A percentile compares a stretch with the other conserved stretches of the same genome.
phyloP scores from a whole-genome alignment of 495 filamentous ascomycete species.

The Penicillium malachiteum region DNA sequence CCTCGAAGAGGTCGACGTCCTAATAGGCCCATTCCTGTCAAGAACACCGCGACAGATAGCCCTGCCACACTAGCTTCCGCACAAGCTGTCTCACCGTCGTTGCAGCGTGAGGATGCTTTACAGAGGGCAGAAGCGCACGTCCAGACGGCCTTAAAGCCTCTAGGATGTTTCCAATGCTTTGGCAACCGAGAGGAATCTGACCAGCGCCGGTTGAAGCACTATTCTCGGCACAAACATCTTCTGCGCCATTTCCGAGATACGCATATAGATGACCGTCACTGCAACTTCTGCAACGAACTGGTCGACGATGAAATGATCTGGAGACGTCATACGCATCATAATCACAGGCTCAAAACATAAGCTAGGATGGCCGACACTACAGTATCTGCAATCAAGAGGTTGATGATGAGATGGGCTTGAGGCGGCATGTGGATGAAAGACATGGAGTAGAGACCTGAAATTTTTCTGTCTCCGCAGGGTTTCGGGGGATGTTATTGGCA shows the following conservation, averaged over 20 bases:
- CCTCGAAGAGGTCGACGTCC: slow-evolving; percentile 10
- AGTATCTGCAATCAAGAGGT: no score
- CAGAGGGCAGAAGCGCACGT: slow-evolving; percentile 2
- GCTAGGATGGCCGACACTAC: no score
- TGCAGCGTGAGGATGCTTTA: not conserved
- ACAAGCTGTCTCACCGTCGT: not conserved
- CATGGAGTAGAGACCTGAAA: no score
- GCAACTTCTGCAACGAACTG: slow-evolving; percentile 20
- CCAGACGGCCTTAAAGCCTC: slow-evolving; percentile 3
- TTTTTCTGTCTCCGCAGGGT: no score
- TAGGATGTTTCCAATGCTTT: slow-evolving; percentile 18
- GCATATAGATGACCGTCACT: slow-evolving; percentile 21
- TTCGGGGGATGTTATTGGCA: no score
- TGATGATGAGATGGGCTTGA: no score
- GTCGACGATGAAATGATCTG: slow-evolving; percentile 18
- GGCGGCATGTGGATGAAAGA: no score
- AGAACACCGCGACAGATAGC: not conserved
- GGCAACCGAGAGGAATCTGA: slow-evolving; percentile 7
- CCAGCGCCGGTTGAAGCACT: slow-evolving; percentile 8
- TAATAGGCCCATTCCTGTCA: not conserved
- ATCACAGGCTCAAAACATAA: slow-evolving; percentile 15
- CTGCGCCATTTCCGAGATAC: slow-evolving; percentile 19
- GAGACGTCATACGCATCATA: slow-evolving; percentile 17
- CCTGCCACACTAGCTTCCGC: no score
- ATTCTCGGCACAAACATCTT: slow-evolving; percentile 23